phyloP scores from a whole-genome alignment of 2,329 filamentous ascomycete genomes.

The Penicillium glabrum region DNA sequence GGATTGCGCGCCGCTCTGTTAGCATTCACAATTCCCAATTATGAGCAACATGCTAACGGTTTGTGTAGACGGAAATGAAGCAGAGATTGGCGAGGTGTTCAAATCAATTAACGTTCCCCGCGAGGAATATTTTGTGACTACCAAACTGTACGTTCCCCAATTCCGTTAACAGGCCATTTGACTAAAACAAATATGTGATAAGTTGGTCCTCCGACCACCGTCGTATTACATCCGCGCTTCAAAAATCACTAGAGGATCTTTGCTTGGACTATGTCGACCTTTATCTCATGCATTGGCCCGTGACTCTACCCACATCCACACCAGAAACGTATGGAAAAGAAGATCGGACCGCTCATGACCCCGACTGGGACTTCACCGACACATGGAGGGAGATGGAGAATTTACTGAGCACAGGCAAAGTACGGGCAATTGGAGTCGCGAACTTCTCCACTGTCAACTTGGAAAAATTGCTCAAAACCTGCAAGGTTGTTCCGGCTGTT shows the following conservation, averaged over 20 bases:
- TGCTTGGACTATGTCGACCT: conserved; percentile 15
- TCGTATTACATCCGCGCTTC: conserved; percentile 54
- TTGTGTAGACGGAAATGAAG: conserved; percentile 54
- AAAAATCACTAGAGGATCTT: conserved; percentile 15
- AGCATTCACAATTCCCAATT: background rate
- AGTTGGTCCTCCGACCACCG: conserved; percentile 68
- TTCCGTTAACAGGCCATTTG: conserved; percentile 41
- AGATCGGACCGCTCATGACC: conserved; percentile 55
- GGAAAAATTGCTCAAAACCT: conserved; percentile 10
- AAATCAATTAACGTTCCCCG: conserved; percentile 60
- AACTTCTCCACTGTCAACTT: conserved; percentile 22
- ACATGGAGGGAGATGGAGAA: conserved; percentile 54
- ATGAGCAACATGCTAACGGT: background rate
- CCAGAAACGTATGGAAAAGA: conserved; percentile 14
- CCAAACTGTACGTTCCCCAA: conserved; percentile 48
- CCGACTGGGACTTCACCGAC: conserved; percentile 73
- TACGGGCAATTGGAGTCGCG: conserved; percentile 26
- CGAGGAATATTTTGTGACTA: conserved; percentile 60
- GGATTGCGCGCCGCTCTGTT: conserved; percentile 57
- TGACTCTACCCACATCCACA: conserved; percentile 17
- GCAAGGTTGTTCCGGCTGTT: conserved; percentile 25
- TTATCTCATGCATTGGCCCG: conserved; percentile 31
- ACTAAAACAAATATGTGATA: conserved; percentile 57
- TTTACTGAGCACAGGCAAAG: conserved; percentile 15
- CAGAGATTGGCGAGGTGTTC: conserved; percentile 61